phyloP scores from a whole-genome alignment of 78 protist species.

The Protostelium mycophagum region DNA sequence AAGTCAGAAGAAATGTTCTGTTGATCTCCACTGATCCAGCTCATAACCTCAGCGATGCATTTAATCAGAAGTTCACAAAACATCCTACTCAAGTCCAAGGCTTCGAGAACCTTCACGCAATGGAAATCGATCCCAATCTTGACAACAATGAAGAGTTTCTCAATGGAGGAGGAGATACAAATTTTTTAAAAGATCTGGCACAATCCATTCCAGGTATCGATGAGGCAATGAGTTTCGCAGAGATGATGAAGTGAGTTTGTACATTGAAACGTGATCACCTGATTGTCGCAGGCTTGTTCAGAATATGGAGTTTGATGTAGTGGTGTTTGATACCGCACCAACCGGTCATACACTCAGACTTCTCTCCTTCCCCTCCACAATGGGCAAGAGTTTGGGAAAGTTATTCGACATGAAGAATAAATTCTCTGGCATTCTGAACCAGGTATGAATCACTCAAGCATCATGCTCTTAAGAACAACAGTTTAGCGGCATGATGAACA shows the following conservation, averaged over 20 bases:
- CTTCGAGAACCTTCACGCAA: conserved; percentile 75
- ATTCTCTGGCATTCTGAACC: conserved; percentile 48
- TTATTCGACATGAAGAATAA: conserved; percentile 29
- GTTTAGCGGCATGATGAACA: neutral
- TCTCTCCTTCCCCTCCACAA: conserved; percentile 77
- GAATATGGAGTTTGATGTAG: conserved; percentile 66
- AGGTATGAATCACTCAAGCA: neutral
- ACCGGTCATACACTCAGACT: conserved; percentile 99
- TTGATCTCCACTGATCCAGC: conserved; percentile 98
- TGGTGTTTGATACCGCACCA: conserved; percentile 99
- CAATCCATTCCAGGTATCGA: conserved; percentile 94
- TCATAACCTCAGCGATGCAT: conserved; percentile 95
- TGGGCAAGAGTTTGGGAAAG: conserved; percentile 73
- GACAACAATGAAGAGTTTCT: conserved; percentile 51
- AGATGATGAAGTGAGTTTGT: conserved; percentile 75
- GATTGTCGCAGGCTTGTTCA: conserved; percentile 53
- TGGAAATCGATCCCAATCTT: conserved; percentile 75
- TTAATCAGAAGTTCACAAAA: conserved; percentile 83
- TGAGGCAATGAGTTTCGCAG: conserved; percentile 89
- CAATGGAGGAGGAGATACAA: conserved; percentile 2
- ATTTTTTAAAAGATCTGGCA: conserved; percentile 45
- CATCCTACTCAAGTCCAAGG: conserved; percentile 84
- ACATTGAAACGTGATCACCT: neutral
- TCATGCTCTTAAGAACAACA: neutral
- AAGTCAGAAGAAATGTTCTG: conserved; percentile 76